Evolutionary conservation across 2,329 filamentous ascomycete species (phyloP).

Genomic region (Pseudogymnoascus sp.): DNA sequence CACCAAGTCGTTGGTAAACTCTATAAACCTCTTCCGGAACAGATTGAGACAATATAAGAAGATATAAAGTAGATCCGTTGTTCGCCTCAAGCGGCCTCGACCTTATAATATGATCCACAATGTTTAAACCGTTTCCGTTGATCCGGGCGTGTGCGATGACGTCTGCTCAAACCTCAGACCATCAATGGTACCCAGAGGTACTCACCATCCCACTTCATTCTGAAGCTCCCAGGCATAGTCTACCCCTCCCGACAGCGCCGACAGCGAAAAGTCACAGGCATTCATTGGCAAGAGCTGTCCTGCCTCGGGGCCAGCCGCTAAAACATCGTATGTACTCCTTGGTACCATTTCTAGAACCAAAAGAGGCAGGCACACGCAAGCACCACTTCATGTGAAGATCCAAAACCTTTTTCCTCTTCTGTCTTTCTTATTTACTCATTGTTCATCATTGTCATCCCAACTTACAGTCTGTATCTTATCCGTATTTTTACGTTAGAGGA

Average conservation of each 20-base stretch:
- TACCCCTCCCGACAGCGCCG: neutral
- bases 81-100: neutral
- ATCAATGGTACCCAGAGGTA: neutral
- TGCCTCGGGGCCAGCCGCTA: neutral
- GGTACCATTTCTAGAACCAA: neutral
- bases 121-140: constrained; percentile 5
- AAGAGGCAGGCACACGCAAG: neutral
- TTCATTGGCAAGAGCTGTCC: neutral
- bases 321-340: neutral
- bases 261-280: neutral
- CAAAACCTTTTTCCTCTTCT: neutral
- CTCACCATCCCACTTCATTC: neutral
- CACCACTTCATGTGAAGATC: neutral
- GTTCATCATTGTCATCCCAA: neutral
- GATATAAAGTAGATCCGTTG: neutral
- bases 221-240: neutral
- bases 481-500: neutral
- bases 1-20: neutral
- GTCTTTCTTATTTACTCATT: neutral
- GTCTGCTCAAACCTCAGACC: neutral
- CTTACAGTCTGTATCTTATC: neutral
- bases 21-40: neutral
- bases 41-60: neutral
- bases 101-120: constrained; percentile 3
- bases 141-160: neutral